Percentiles rank a stretch among this genome's conserved stretches.
These are phyloP conservation scores for Nicotiana paniculata DNA, from an alignment of 257 asterid species.

Conservation along the genomic window DNA sequence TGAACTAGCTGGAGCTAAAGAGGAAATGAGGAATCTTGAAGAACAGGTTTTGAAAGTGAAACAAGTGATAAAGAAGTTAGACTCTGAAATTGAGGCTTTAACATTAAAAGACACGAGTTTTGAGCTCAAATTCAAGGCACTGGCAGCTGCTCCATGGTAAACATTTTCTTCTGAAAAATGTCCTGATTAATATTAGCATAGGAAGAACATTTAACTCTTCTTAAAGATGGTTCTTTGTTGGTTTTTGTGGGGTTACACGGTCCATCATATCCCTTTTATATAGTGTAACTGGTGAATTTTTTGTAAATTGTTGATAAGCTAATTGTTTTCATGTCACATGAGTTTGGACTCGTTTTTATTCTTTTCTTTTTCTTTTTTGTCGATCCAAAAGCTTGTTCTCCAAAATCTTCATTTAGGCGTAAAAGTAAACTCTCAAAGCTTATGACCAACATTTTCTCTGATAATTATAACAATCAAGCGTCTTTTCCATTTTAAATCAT, in stretches of 20 bases:
- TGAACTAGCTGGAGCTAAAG: slow-evolving; percentile 26
- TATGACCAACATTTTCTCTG: too few relatives aligned
- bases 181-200: background rate
- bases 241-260: background rate
- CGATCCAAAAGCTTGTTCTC: background rate
- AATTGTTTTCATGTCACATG: background rate
- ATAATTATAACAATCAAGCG: too few relatives aligned
- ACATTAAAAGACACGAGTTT: slow-evolving; percentile 22
- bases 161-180: background rate
- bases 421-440: background rate
- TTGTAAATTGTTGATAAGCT: too few relatives aligned
- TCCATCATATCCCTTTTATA: background rate
- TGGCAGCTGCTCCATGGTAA: slow-evolving; percentile 53
- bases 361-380: background rate
- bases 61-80: slow-evolving; percentile 15
- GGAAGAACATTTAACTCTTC: background rate
- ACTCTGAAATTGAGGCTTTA: slow-evolving; percentile 32
- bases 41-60: slow-evolving; percentile 18
- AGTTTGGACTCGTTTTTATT: background rate
- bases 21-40: slow-evolving; percentile 24
- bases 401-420: background rate
- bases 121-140: slow-evolving; percentile 17
- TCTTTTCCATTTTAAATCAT: too few relatives aligned
- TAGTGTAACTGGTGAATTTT: too few relatives aligned
- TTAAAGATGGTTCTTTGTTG: background rate